These are phyloP conservation scores for Chalaropsis thielavioides DNA, from an alignment of 2,329 filamentous ascomycete genomes.

Conservation along the genomic window DNA sequence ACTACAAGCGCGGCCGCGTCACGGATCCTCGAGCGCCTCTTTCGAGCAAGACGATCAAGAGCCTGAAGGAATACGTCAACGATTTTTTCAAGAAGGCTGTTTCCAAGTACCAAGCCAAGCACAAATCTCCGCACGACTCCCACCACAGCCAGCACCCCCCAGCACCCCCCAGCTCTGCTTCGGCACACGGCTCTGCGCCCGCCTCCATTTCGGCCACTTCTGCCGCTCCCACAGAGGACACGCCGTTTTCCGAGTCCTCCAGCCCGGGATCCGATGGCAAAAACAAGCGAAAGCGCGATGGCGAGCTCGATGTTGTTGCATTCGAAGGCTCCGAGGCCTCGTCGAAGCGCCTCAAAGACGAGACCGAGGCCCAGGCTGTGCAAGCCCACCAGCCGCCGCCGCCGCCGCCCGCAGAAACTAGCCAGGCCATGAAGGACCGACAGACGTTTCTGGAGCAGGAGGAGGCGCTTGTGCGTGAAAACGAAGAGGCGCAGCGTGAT, in stretches of 20 bases:
- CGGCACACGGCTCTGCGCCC: slow-evolving; percentile 18
- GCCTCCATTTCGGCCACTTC: slow-evolving; percentile 20
- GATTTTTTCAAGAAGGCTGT: slow-evolving; percentile 80
- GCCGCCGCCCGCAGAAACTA: slow-evolving; percentile 30
- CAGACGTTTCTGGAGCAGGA: slow-evolving; percentile 35
- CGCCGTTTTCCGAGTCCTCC: slow-evolving; percentile 21
- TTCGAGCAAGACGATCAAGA: slow-evolving; percentile 61
- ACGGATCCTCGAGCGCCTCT: slow-evolving; percentile 59
- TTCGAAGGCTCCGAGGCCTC: slow-evolving; percentile 5
- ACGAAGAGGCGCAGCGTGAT: slow-evolving; percentile 39
- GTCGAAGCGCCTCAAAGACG: slow-evolving; percentile 38
- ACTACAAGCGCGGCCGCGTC: slow-evolving; percentile 83
- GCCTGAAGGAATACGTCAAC: slow-evolving; percentile 70
- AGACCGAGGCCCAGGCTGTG: slow-evolving; percentile 22
- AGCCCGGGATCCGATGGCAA: slow-evolving; percentile 31
- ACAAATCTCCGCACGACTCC: slow-evolving; percentile 36
- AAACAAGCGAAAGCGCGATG: slow-evolving; percentile 52
- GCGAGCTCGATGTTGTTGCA: slow-evolving; percentile 21
- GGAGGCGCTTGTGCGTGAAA: slow-evolving; percentile 36
- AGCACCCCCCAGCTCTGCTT: neutral
- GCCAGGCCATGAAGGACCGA: slow-evolving; percentile 29
- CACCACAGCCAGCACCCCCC: slow-evolving; percentile 21
- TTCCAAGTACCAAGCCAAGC: slow-evolving; percentile 53
- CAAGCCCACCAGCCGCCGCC: slow-evolving; percentile 37
- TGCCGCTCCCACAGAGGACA: slow-evolving; percentile 20